Percentiles rank a stretch among this genome's conserved stretches.
Evolutionary conservation across 1,139 yeast species (phyloP).

Genomic region (Debaryomycetaceae sp.): DNA sequence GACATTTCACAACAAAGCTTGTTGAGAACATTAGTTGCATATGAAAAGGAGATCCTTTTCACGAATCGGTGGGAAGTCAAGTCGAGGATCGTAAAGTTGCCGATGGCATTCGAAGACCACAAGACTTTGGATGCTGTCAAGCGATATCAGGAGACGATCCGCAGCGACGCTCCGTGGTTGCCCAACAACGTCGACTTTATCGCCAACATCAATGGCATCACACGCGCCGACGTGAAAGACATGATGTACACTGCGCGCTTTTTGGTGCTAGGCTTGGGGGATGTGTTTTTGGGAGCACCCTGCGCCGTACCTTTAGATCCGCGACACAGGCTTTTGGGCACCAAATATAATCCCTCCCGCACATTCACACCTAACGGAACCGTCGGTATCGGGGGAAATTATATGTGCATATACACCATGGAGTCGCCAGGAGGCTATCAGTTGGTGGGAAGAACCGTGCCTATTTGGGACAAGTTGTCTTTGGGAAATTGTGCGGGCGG

Average conservation of each 20-base stretch:
- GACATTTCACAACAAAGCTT: slow-evolving; percentile 50
- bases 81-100: slow-evolving; percentile 72
- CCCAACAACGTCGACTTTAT: slow-evolving; percentile 95
- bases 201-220: slow-evolving; percentile 75
- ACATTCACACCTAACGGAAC: slow-evolving; percentile 94
- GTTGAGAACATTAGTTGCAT: slow-evolving; percentile 53
- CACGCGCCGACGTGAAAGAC: slow-evolving; percentile 65
- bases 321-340: slow-evolving; percentile 81
- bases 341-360: slow-evolving; percentile 94
- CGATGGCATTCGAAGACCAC: slow-evolving; percentile 93
- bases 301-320: slow-evolving; percentile 98
- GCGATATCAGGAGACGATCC: slow-evolving; percentile 85
- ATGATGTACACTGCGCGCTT: slow-evolving; percentile 83
- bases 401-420: slow-evolving; percentile 97
- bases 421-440: slow-evolving; percentile 99
- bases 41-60: slow-evolving; percentile 64
- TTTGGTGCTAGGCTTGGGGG: slow-evolving; percentile 91
- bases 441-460: slow-evolving; percentile 90
- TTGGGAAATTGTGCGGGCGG: slow-evolving; percentile 55
- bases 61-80: slow-evolving; percentile 78
- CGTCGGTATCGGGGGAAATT: slow-evolving; percentile 96
- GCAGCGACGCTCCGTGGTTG: slow-evolving; percentile 92
- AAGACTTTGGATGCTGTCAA: slow-evolving; percentile 81
- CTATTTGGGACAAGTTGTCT: slow-evolving; percentile 92
- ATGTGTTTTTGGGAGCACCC: slow-evolving; percentile 95